These are phyloP conservation scores for Suillus subaureus DNA, from an alignment of 768 basidiomycete species.

Conservation along the genomic window DNA sequence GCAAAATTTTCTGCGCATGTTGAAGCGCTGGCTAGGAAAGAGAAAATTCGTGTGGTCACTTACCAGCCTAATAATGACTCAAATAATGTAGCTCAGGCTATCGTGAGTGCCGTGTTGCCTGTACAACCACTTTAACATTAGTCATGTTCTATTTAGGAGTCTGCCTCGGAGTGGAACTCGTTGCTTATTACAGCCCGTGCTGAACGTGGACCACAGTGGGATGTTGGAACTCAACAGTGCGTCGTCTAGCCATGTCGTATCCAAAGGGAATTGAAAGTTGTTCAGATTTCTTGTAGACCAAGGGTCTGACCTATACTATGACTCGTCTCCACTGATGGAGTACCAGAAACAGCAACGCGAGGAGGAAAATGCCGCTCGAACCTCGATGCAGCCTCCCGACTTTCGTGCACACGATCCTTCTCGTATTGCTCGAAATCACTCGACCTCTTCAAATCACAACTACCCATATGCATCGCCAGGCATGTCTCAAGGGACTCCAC, in stretches of 20 bases:
- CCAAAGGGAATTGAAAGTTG: not conserved
- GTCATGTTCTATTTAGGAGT: constrained; percentile 48
- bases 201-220: constrained; percentile 85
- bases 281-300: constrained; percentile 76
- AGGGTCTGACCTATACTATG: constrained; percentile 72
- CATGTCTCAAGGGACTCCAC: constrained; percentile 18
- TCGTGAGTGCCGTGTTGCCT: constrained; percentile 48
- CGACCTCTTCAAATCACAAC: constrained; percentile 30
- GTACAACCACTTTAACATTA: not conserved
- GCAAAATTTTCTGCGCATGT: constrained; percentile 63
- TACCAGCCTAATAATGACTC: constrained; percentile 63
- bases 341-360: constrained; percentile 44
- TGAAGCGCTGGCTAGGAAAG: constrained; percentile 51
- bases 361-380: constrained; percentile 28
- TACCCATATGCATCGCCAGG: constrained; percentile 30
- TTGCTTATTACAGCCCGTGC: constrained; percentile 76
- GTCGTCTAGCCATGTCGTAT: constrained; percentile 27
- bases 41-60: constrained; percentile 51
- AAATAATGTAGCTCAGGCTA: constrained; percentile 53
- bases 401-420: constrained; percentile 35
- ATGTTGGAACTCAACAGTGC: constrained; percentile 83
- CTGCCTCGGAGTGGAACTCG: constrained; percentile 87
- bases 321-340: constrained; percentile 62
- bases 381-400: constrained; percentile 36
- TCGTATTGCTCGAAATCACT: constrained; percentile 34